These are phyloP conservation scores for Sambucus nigra DNA, from an alignment of 129 eudicot species.

Conservation along the genomic window DNA sequence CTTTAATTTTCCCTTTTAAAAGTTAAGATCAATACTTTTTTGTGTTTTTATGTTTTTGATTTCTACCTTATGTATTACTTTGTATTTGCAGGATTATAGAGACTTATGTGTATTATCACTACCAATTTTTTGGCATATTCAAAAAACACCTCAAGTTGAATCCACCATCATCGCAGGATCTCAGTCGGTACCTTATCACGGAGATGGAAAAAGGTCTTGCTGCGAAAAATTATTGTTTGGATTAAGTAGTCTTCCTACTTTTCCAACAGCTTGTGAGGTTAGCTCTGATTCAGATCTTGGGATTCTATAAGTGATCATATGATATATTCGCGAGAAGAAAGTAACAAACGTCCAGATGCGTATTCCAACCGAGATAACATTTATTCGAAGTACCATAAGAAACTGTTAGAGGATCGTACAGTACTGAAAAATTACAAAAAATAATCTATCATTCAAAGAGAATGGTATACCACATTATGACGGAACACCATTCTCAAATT, in stretches of 20 bases:
- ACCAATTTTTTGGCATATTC: too few species aligned
- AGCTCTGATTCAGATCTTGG: conserved; percentile 35
- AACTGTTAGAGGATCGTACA: conserved; percentile 19
- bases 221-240: conserved; percentile 27
- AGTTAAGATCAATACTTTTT: too few species aligned
- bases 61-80: too few species aligned
- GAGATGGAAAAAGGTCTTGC: conserved; percentile 17
- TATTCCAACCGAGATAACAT: conserved; percentile 7
- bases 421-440: conserved; percentile 17
- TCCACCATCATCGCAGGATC: too few species aligned
- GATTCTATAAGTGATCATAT: conserved; percentile 22
- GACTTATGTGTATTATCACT: too few species aligned
- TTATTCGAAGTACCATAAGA: conserved; percentile 18
- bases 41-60: too few species aligned
- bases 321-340: conserved; percentile 23
- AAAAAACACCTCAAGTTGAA: too few species aligned
- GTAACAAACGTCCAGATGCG: conserved; percentile 17
- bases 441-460: conserved; percentile 19
- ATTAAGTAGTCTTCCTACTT: conserved; percentile 31
- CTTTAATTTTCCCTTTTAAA: too few species aligned
- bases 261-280: conserved; percentile 38
- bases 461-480: conserved; percentile 17
- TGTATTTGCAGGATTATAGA: too few species aligned
- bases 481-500: conserved; percentile 69
- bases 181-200: too few species aligned